Conservation (phyloP, 2,329 filamentous ascomycete species). For the Mariannaea elegans region DNA sequence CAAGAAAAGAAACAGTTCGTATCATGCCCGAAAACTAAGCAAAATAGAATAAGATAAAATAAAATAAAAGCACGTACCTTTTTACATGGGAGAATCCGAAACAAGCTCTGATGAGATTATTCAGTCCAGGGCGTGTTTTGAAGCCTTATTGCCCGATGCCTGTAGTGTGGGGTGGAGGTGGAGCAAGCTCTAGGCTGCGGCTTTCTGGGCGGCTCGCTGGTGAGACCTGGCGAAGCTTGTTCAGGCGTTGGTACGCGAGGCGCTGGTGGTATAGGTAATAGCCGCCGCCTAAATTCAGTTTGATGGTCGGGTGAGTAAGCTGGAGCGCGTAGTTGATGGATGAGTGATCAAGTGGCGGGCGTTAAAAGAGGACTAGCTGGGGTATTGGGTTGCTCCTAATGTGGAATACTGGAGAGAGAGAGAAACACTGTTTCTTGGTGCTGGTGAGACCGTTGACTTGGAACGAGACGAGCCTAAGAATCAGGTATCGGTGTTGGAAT, state of each 20-base stretch:
- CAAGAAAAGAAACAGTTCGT: background rate
- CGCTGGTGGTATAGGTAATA: too few relatives aligned
- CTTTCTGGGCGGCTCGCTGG: too few relatives aligned
- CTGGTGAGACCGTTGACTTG: background rate
- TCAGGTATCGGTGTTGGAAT: background rate
- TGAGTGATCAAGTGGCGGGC: background rate
- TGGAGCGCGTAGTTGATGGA: slow-evolving; percentile 1
- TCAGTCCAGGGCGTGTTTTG: slow-evolving; percentile 21
- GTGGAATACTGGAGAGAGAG: background rate
- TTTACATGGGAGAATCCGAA: slow-evolving; percentile 13
- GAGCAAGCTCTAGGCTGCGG: slow-evolving; percentile 3
- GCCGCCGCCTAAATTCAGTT: too few relatives aligned
- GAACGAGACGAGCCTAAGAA: background rate
- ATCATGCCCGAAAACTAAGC: background rate
- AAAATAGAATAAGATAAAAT: background rate
- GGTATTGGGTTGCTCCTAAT: background rate
- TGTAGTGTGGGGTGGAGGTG: background rate
- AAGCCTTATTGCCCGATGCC: slow-evolving; percentile 3
- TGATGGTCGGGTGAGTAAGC: too few relatives aligned
- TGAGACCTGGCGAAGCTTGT: too few relatives aligned
- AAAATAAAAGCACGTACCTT: slow-evolving; percentile 21
- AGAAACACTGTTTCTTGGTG: background rate
- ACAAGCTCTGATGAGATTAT: slow-evolving; percentile 8
- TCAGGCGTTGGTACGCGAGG: too few relatives aligned
- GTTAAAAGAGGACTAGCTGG: background rate